A percentile compares a stretch with the other conserved stretches of the same genome.
Conservation (phyloP, 805 yeast genomes). For the Kregervanrija pseudodelftensis region DNA sequence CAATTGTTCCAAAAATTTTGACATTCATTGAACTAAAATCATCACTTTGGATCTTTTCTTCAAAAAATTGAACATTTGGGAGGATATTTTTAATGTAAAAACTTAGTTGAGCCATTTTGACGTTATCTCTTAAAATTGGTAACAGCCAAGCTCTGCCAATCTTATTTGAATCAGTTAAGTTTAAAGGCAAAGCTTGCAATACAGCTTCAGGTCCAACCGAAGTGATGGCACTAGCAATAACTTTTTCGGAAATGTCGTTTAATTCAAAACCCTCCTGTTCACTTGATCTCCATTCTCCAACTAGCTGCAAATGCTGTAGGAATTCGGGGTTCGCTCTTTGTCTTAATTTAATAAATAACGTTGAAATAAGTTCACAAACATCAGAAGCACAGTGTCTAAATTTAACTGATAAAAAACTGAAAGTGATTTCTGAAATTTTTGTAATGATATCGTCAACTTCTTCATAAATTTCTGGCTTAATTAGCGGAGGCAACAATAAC, state of each 20-base stretch:
- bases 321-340: conserved; percentile 66
- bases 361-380: conserved; percentile 59
- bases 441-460: conserved; percentile 46
- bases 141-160: conserved; percentile 95
- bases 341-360: conserved; percentile 56
- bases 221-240: conserved; percentile 70
- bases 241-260: conserved; percentile 71
- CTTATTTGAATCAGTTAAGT: conserved; percentile 51
- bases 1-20: conserved; percentile 76
- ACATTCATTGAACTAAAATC: conserved; percentile 55
- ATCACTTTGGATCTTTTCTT: conserved; percentile 35
- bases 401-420: conserved; percentile 58
- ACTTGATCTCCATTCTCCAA: conserved; percentile 82
- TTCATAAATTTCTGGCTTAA: conserved; percentile 47
- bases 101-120: conserved; percentile 59
- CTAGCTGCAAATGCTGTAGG: conserved; percentile 53
- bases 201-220: conserved; percentile 85
- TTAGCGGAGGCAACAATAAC: conserved; percentile 45
- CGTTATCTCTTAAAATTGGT: conserved; percentile 84
- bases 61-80: conserved; percentile 57
- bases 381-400: conserved; percentile 73
- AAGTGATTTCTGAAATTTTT: conserved; percentile 43
- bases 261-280: conserved; percentile 62
- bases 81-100: conserved; percentile 57
- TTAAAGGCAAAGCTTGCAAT: conserved; percentile 67